Conservation (phyloP, 495 filamentous ascomycete species). For the Penicillium paradoxum region DNA sequence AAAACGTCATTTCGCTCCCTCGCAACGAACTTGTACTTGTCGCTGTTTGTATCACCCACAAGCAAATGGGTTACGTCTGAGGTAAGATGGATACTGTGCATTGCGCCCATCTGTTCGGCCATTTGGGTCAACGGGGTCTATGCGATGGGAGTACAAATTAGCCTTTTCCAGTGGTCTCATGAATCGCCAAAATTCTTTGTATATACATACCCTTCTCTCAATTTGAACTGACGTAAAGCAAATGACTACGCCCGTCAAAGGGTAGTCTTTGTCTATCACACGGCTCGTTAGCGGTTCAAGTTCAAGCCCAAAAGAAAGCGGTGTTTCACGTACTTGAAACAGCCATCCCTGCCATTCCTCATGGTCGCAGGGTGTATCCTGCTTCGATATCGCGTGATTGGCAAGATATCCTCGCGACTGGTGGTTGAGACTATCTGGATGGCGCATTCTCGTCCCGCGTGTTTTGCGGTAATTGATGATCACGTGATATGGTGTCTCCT, state of each 20-base stretch:
- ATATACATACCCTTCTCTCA: slow-evolving; percentile 67
- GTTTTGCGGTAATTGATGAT: slow-evolving; percentile 13
- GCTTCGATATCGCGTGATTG: neutral
- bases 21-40: slow-evolving; percentile 94
- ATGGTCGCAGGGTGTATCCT: slow-evolving; percentile 23
- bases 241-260: slow-evolving; percentile 75
- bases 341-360: slow-evolving; percentile 41
- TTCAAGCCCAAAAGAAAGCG: neutral
- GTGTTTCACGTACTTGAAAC: slow-evolving; percentile 29
- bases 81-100: slow-evolving; percentile 85
- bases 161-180: slow-evolving; percentile 1
- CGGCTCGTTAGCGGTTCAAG: slow-evolving; percentile 7
- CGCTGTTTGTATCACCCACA: slow-evolving; percentile 78
- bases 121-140: slow-evolving; percentile 66
- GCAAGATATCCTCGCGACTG: slow-evolving; percentile 1
- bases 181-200: neutral
- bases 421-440: slow-evolving; percentile 2
- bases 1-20: slow-evolving; percentile 79
- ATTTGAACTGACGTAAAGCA: slow-evolving; percentile 86
- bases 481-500: slow-evolving; percentile 14
- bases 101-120: slow-evolving; percentile 78
- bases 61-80: slow-evolving; percentile 93
- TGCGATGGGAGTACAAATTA: slow-evolving; percentile 7
- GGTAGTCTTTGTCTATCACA: slow-evolving; percentile 49
- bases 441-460: slow-evolving; percentile 12